Evolutionary conservation across 2,329 filamentous ascomycete species (phyloP).

Genomic region (Cephalotrichum gorgonifer): DNA sequence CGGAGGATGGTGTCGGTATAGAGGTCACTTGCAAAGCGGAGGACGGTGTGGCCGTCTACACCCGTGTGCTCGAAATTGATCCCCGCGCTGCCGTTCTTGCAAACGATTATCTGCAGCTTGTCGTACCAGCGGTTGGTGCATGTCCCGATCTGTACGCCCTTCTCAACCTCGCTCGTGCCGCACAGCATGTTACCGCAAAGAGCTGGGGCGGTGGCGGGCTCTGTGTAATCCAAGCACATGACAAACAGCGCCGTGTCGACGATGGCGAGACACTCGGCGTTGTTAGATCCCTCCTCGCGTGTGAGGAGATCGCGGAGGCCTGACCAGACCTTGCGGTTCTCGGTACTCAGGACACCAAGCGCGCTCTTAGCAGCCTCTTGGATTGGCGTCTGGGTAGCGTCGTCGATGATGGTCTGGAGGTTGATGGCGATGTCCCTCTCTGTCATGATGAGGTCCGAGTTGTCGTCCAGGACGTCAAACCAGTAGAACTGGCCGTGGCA

Average conservation of each 20-base stretch:
- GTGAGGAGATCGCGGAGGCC: constrained; percentile 80
- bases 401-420: constrained; percentile 82
- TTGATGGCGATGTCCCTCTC: constrained; percentile 91
- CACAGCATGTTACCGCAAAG: constrained; percentile 99
- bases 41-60: constrained; percentile 92
- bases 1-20: constrained; percentile 97
- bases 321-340: constrained; percentile 95
- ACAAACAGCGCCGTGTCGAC: constrained; percentile 91
- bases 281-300: constrained; percentile 79
- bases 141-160: constrained; percentile 90
- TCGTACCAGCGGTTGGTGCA: constrained; percentile 99
- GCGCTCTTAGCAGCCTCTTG: constrained; percentile 94
- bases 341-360: constrained; percentile 84
- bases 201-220: constrained; percentile 68
- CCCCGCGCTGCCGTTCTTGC: constrained; percentile 94
- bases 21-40: constrained; percentile 90
- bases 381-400: constrained; percentile 80
- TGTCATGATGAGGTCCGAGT: constrained; percentile 92
- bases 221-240: constrained; percentile 85
- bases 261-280: constrained; percentile 89
- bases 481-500: constrained; percentile 96
- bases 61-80: constrained; percentile 99
- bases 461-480: constrained; percentile 95
- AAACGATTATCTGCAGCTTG: constrained; percentile 97
- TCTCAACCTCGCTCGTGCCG: constrained; percentile 82